Conservation (phyloP, 192 early-diverging fungal genomes). For the Kickxella alabastrina region DNA sequence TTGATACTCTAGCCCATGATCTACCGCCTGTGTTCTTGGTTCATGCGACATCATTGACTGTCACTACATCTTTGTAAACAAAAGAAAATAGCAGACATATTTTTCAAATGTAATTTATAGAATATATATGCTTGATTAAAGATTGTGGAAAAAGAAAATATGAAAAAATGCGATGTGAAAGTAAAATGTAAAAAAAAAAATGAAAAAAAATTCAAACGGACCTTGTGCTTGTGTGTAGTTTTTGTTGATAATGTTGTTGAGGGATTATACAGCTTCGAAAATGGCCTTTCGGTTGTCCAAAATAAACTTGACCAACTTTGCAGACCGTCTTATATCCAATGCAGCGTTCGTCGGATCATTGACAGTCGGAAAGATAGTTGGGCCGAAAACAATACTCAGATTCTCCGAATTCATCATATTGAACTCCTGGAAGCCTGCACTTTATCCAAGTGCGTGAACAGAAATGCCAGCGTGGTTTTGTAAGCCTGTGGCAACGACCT, state of each 20-base stretch:
- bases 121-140: too few species aligned
- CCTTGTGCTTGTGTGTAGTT: too few species aligned
- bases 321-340: conserved; percentile 31
- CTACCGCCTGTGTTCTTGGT: conserved; percentile 61
- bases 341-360: conserved; percentile 29
- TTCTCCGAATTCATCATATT: conserved; percentile 90
- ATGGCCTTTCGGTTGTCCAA: conserved; percentile 38
- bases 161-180: conserved; percentile 1
- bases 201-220: background rate
- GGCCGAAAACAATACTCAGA: conserved; percentile 89
- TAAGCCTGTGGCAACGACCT: conserved; percentile 76
- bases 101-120: background rate
- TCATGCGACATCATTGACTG: conserved; percentile 62
- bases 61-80: conserved; percentile 57
- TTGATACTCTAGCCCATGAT: conserved; percentile 49
- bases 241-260: too few species aligned
- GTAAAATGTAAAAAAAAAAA: conserved; percentile 3
- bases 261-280: conserved; percentile 26
- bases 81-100: background rate
- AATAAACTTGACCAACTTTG: conserved; percentile 41
- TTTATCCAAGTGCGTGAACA: conserved; percentile 80
- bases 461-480: conserved; percentile 74
- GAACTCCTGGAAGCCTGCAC: conserved; percentile 68
- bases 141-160: too few species aligned
- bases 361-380: conserved; percentile 55